Conservation (phyloP, 495 filamentous ascomycete species). For the Acidiella bohemica region DNA sequence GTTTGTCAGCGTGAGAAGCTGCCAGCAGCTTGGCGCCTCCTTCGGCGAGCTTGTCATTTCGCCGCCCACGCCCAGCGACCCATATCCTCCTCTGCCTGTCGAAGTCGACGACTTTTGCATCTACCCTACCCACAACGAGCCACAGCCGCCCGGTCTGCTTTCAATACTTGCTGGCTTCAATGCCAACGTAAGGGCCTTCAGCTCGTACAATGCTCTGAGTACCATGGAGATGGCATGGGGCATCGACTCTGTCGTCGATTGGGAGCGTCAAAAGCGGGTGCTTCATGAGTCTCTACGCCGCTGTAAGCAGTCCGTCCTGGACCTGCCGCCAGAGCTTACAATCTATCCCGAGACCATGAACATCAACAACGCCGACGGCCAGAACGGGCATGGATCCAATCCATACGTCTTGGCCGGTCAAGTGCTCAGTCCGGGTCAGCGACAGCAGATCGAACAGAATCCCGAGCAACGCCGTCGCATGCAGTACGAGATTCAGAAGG, state of each 20-base stretch:
- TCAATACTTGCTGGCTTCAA: slow-evolving; percentile 64
- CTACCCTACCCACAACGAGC: slow-evolving; percentile 43
- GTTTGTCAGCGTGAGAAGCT: slow-evolving; percentile 51
- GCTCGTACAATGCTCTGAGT: slow-evolving; percentile 52
- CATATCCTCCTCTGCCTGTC: slow-evolving; percentile 65
- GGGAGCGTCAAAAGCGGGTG: slow-evolving; percentile 53
- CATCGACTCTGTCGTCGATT: slow-evolving; percentile 53
- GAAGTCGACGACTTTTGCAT: slow-evolving; percentile 74
- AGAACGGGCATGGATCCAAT: slow-evolving; percentile 8
- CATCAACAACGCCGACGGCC: neutral
- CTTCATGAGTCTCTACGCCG: slow-evolving; percentile 32
- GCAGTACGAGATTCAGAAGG: slow-evolving; percentile 74
- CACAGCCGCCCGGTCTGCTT: slow-evolving; percentile 47
- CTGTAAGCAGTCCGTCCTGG: slow-evolving; percentile 12
- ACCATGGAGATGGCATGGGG: slow-evolving; percentile 65
- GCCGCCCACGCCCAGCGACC: slow-evolving; percentile 55
- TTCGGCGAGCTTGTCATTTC: slow-evolving; percentile 52
- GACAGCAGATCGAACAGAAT: slow-evolving; percentile 8
- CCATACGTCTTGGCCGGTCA: slow-evolving; percentile 1
- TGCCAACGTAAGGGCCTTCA: slow-evolving; percentile 56
- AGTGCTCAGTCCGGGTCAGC: slow-evolving; percentile 4
- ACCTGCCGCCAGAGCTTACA: slow-evolving; percentile 12
- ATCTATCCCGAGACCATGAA: slow-evolving; percentile 1
- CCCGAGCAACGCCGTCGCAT: slow-evolving; percentile 38
- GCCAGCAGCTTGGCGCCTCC: slow-evolving; percentile 55